phyloP scores from a whole-genome alignment of 23 red algal genomes.

The Pyropia haitanensis region DNA sequence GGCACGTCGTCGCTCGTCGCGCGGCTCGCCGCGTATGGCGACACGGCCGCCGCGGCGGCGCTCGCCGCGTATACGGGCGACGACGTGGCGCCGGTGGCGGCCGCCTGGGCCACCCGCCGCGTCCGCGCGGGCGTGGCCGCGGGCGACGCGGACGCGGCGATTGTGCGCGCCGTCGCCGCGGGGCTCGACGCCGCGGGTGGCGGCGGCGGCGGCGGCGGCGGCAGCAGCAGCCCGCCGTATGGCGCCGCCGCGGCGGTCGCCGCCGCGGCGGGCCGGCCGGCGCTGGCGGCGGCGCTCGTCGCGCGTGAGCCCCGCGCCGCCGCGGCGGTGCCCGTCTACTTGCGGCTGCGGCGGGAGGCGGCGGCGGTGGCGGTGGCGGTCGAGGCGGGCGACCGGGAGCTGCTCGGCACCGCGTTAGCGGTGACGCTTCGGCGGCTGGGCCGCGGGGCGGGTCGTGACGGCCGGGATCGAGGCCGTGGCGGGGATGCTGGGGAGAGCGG shows the following conservation, averaged over 20 bases:
- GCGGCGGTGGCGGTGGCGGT: slow-evolving; percentile 25
- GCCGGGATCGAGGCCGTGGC: too few species aligned
- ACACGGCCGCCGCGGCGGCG: slow-evolving; percentile 23
- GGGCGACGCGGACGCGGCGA: slow-evolving; percentile 27
- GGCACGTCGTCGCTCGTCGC: slow-evolving; percentile 25
- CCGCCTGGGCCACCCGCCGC: slow-evolving; percentile 21
- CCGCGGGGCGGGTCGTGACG: too few species aligned
- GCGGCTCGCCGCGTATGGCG: slow-evolving; percentile 33
- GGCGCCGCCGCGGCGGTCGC: slow-evolving; percentile 33
- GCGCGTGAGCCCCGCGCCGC: slow-evolving; percentile 31
- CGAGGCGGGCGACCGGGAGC: slow-evolving; percentile 41
- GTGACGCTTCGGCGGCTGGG: slow-evolving; percentile 16
- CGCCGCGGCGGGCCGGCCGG: slow-evolving; percentile 5
- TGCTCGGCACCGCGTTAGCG: slow-evolving; percentile 17
- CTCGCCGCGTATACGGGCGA: slow-evolving; percentile 47
- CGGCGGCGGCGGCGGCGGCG: background rate
- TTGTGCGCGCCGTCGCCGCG: slow-evolving; percentile 16
- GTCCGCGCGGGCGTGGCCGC: background rate
- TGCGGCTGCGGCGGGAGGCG: slow-evolving; percentile 37
- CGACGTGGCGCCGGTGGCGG: slow-evolving; percentile 13
- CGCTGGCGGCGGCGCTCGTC: slow-evolving; percentile 32
- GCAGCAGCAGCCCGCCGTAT: slow-evolving; percentile 18
- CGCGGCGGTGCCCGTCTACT: slow-evolving; percentile 35
- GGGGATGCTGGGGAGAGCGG: too few species aligned
- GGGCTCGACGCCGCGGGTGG: slow-evolving; percentile 13